phyloP scores from a whole-genome alignment of 2,329 filamentous ascomycete genomes.

The Geoglossum cookeanum region DNA sequence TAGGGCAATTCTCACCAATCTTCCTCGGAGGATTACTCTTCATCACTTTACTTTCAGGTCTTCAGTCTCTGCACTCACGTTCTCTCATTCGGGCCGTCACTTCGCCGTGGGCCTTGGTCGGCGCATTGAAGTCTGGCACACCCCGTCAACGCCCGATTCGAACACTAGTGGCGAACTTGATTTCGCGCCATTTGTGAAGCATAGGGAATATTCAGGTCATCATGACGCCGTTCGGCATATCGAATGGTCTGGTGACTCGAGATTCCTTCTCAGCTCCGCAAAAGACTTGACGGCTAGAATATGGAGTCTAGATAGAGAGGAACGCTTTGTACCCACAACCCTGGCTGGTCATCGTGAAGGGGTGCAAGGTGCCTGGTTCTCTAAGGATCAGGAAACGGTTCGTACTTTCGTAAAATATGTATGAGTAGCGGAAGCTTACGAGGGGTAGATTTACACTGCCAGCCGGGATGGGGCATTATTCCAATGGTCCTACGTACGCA shows the following conservation, averaged over 20 bases:
- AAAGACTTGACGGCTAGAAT: conserved; percentile 85
- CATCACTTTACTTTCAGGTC: conserved; percentile 92
- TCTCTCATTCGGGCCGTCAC: conserved; percentile 76
- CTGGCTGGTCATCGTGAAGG: conserved; percentile 79
- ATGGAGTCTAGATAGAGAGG: conserved; percentile 81
- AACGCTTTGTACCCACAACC: conserved; percentile 76
- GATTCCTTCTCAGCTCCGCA: conserved; percentile 83
- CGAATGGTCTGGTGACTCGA: conserved; percentile 89
- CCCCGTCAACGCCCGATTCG: conserved; percentile 71
- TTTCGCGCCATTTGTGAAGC: conserved; percentile 83
- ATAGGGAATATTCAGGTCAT: conserved; percentile 72
- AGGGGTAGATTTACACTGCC: conserved; percentile 58
- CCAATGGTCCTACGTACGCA: conserved; percentile 64
- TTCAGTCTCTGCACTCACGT: conserved; percentile 65
- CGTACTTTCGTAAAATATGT: conserved; percentile 7
- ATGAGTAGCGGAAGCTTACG: not conserved
- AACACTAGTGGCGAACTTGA: conserved; percentile 67
- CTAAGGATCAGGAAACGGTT: conserved; percentile 68
- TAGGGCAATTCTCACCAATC: conserved; percentile 79
- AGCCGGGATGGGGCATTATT: conserved; percentile 97
- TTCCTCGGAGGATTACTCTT: conserved; percentile 65
- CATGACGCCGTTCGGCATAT: conserved; percentile 74
- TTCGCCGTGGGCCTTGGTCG: conserved; percentile 80
- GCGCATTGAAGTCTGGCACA: conserved; percentile 88
- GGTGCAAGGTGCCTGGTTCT: conserved; percentile 93